Evolutionary conservation across 768 basidiomycete genomes (phyloP).

Genomic region (Dentipellis fragilis): DNA sequence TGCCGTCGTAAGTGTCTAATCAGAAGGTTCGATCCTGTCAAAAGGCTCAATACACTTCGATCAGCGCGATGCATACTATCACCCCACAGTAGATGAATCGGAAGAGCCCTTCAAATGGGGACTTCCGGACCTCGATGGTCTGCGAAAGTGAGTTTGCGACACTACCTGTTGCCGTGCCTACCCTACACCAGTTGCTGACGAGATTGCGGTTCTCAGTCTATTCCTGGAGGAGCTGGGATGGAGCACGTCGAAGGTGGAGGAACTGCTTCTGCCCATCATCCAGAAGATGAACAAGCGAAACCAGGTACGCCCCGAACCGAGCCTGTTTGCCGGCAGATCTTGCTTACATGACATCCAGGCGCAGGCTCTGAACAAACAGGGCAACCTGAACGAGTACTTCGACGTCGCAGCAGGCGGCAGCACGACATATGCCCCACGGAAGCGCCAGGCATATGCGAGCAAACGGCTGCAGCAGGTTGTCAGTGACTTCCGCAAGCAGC

Average conservation of each 20-base stretch:
- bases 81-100: slow-evolving; percentile 83
- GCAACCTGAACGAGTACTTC: slow-evolving; percentile 67
- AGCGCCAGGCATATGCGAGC: slow-evolving; percentile 73
- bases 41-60: neutral
- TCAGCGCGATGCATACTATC: slow-evolving; percentile 87
- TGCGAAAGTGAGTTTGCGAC: slow-evolving; percentile 54
- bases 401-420: slow-evolving; percentile 50
- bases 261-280: slow-evolving; percentile 85
- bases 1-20: slow-evolving; percentile 54
- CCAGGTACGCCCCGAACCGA: slow-evolving; percentile 35
- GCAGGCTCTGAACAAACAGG: slow-evolving; percentile 64
- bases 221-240: slow-evolving; percentile 74
- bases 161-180: slow-evolving; percentile 6
- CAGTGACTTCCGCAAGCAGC: slow-evolving; percentile 60
- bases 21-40: neutral
- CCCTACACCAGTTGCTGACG: slow-evolving; percentile 6
- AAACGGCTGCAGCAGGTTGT: slow-evolving; percentile 84
- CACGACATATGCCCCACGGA: slow-evolving; percentile 65
- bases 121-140: slow-evolving; percentile 87
- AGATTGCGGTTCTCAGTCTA: slow-evolving; percentile 34
- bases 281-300: slow-evolving; percentile 78
- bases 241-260: slow-evolving; percentile 77
- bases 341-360: slow-evolving; percentile 25
- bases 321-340: neutral
- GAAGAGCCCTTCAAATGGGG: slow-evolving; percentile 97